Base-by-base conservation (phyloP, 495 filamentous ascomycete species). In the Penicillium ochrochloron region DNA sequence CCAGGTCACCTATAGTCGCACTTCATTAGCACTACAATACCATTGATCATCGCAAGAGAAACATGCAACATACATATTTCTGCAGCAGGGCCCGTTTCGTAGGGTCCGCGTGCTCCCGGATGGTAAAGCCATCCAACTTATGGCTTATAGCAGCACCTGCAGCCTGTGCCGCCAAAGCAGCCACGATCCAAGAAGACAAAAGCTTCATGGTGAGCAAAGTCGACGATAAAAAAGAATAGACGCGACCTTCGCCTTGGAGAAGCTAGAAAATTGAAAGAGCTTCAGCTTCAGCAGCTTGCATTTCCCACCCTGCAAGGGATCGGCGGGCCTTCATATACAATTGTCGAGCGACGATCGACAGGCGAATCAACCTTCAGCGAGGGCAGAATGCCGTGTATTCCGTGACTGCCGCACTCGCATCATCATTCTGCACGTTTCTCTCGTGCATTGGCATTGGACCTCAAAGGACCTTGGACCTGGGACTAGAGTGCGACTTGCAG, bases 1-100 rank as follows among this genome's bases (percentile, higher is more conserved):
- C 85, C 88, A 93, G 14, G 85, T 90, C n/a, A 92, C 85, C 84
- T 86, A 70, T 15, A 54, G 42, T 1, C 33, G 1, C 23, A 27
- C 42, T 11, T 2, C 17, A 23, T 46, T 29, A 57, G n/a, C 19
- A 31, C 25, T 4, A 42, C 19, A 17, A 46, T 19, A 17, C 33
- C 5, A 5, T 14, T 9, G 6, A 37, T n/a, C 31, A 19, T 21
- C n/a, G 0, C 6, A 29, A 19, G 4, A 3, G 15, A 4, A 10
- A 25, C 11, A 11, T 11, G 1, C 15, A 23, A 70, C 76, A 31
- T 64, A 80, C 78, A 67, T 75, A 72, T 73, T 79, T 70, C 66
- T 81, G 79, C 42, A 78, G 58, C 46, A 74, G 61, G 11, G 70
- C 76, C 52, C 78, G 71, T 57, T 78, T 74, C 42, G 53, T 73